phyloP scores from a whole-genome alignment of 306 rosid species.

The Sicyos baderoa region DNA sequence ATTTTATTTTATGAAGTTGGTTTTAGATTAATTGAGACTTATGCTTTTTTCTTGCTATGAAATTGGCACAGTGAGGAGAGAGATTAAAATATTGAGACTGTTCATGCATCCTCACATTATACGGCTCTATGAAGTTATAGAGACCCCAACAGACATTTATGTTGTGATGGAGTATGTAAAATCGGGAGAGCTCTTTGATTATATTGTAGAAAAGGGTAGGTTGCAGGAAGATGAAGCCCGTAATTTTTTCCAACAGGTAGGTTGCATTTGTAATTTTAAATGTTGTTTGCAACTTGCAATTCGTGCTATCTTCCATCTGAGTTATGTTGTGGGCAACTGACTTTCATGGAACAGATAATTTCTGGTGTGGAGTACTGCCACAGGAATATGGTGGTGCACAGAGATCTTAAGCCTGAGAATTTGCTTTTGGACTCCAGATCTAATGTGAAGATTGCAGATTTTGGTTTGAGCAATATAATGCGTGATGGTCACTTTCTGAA shows the following conservation, averaged over 20 bases:
- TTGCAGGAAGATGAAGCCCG: conserved; percentile 98
- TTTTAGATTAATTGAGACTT: conserved; percentile 8
- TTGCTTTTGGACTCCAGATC: conserved; percentile 82
- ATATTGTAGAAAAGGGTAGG: conserved; percentile 90
- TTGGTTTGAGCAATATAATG: conserved; percentile 95
- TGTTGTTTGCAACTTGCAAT: conserved; percentile 14
- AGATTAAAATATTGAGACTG: conserved; percentile 75
- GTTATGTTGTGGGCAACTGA: background rate
- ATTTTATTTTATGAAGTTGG: background rate
- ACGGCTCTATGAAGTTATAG: conserved; percentile 84
- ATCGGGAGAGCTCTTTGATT: conserved; percentile 95
- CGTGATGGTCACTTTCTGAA: conserved; percentile 95
- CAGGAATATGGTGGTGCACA: conserved; percentile 92
- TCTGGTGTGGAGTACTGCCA: conserved; percentile 99
- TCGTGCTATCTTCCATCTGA: conserved; percentile 10
- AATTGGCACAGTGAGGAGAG: conserved; percentile 76
- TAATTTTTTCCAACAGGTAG: conserved; percentile 88
- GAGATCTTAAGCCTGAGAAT: conserved; percentile 94
- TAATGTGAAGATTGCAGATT: conserved; percentile 92
- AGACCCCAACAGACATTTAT: conserved; percentile 67
- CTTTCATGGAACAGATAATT: conserved; percentile 57
- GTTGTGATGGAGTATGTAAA: conserved; percentile 92
- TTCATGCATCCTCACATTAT: conserved; percentile 96
- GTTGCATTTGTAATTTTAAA: conserved; percentile 16
- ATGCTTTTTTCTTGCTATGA: conserved; percentile 13